Evolutionary conservation across 2,329 filamentous ascomycete genomes (phyloP).

Genomic region (Calonectria pauciramosa): DNA sequence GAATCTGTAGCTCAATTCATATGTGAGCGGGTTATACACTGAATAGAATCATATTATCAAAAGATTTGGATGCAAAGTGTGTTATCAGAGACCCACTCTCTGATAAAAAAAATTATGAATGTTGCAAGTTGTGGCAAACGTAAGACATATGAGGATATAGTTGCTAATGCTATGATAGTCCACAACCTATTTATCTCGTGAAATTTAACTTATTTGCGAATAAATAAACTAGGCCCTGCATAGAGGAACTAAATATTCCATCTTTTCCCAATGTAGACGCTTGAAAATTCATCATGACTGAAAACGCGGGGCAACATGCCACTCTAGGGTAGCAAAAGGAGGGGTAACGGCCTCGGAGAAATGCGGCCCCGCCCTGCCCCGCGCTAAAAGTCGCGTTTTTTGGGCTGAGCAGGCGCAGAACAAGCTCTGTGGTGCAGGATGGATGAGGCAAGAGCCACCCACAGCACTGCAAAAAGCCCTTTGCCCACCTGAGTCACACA

Average conservation of each 20-base stretch:
- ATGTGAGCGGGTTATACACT: not conserved
- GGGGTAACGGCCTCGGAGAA: conserved; percentile 30
- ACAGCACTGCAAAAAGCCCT: conserved; percentile 38
- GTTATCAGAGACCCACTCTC: not conserved
- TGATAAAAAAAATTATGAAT: not conserved
- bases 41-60: not conserved
- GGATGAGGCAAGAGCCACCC: conserved; percentile 20
- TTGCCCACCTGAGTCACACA: conserved; percentile 49
- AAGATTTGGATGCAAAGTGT: not conserved
- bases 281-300: not conserved
- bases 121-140: not conserved
- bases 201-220: not conserved
- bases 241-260: not conserved
- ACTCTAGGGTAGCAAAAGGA: conserved; percentile 23
- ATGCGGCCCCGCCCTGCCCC: conserved; percentile 30
- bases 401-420: conserved; percentile 8
- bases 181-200: not conserved
- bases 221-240: not conserved
- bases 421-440: conserved; percentile 24
- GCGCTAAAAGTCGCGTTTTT: conserved; percentile 25
- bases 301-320: not conserved
- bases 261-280: not conserved
- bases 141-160: not conserved
- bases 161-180: not conserved
- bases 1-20: no score